Evolutionary conservation across 257 asterid genomes (phyloP).

Genomic region (Forsythia suspensa): DNA sequence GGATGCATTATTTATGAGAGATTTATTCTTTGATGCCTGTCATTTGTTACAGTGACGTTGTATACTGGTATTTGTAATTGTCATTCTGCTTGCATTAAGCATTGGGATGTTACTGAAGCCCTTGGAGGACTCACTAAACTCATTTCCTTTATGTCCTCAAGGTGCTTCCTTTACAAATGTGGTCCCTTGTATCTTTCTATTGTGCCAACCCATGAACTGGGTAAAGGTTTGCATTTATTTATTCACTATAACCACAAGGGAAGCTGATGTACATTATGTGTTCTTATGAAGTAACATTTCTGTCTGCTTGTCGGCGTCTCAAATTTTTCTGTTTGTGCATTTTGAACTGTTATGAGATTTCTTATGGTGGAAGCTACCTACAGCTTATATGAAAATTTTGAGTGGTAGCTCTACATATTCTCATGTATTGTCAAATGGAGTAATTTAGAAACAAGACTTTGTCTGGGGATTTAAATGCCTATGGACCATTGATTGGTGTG

Average conservation of each 20-base stretch:
- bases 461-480: no score
- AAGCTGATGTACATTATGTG: background rate
- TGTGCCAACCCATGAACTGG: background rate
- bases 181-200: background rate
- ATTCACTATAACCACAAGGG: background rate
- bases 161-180: background rate
- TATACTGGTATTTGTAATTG: background rate
- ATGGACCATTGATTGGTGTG: no score
- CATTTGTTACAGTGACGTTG: background rate
- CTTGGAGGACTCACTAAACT: background rate
- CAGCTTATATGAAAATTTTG: no score
- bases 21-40: background rate
- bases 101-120: background rate
- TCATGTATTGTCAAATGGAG: no score
- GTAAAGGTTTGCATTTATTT: background rate
- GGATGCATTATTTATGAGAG: background rate
- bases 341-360: no score
- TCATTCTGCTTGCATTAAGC: slow-evolving; percentile 5
- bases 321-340: no score
- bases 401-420: no score
- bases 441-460: no score
- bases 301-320: no score
- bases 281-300: background rate
- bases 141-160: background rate
- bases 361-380: no score